Conservation (phyloP, 768 basidiomycete species). For the Suillus fuscotomentosus region DNA sequence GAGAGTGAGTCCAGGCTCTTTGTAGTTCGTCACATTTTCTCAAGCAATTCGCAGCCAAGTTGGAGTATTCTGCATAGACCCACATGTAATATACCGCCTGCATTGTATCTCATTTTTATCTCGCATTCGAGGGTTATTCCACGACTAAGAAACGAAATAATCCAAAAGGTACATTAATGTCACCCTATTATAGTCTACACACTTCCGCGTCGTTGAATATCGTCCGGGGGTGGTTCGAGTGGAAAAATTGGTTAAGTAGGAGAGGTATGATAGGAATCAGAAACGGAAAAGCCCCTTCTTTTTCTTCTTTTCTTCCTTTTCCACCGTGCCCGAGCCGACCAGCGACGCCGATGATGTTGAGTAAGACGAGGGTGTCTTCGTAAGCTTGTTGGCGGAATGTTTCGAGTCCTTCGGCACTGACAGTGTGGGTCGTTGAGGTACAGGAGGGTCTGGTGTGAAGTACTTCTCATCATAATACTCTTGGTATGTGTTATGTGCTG, state of each 20-base stretch:
- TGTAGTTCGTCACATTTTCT: constrained; percentile 4
- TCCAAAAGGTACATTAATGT: constrained; percentile 6
- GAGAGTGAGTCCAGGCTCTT: constrained; percentile 64
- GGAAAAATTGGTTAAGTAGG: not conserved
- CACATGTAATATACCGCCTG: constrained; percentile 24
- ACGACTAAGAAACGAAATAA: not conserved
- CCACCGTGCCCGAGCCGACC: constrained; percentile 36
- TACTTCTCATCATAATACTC: constrained; percentile 81
- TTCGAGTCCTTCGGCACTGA: constrained; percentile 13
- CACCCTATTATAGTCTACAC: constrained; percentile 9
- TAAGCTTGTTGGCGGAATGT: constrained; percentile 33
- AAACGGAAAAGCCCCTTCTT: constrained; percentile 72
- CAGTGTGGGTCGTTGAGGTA: constrained; percentile 19
- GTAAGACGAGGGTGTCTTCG: constrained; percentile 44
- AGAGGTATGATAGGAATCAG: constrained; percentile 22
- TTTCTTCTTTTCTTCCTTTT: constrained; percentile 74
- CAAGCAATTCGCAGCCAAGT: constrained; percentile 31
- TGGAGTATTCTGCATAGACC: constrained; percentile 42
- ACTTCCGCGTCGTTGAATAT: not conserved
- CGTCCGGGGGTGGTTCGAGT: not conserved
- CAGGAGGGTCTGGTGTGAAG: constrained; percentile 62
- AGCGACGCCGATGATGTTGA: constrained; percentile 50
- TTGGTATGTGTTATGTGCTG: constrained; percentile 56
- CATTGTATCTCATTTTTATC: constrained; percentile 9
- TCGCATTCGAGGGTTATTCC: not conserved